Evolutionary conservation across 179 eudicot genomes (phyloP), one percentile per base, ranked within the genome.

Genomic region (Camellia oleifera): DNA sequence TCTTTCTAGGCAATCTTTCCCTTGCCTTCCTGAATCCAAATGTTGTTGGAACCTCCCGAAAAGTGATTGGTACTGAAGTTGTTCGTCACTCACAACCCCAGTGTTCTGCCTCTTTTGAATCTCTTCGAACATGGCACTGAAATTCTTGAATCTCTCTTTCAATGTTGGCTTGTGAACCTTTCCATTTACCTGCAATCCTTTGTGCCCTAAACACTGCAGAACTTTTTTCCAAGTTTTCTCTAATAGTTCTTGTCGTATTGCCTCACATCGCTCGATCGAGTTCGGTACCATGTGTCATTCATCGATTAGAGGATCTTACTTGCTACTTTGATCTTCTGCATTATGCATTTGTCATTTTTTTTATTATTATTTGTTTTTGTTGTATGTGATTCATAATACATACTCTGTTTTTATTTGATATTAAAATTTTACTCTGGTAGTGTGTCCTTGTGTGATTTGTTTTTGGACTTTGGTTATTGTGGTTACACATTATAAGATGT

Each of bases 11-110:
- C 40, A 32, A 32, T 32, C 40, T 32, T 32, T 32, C 5, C 77
- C 78, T 54, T 89, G 89, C 68, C 84, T 90, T 18, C 89, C 85
- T 0, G 83, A 77, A 0, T 88, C 88, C 77, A 93, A 86, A 57
- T 82, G 74, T 14, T 89, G 91, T 67, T 83, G 88, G 57, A 87
- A 93, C 81, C 96, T 81, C 2, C 85, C 94, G 18, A 88, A 13
- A 58, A 93, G 89, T 2, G 91, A 86, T 8, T 94, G 79, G 79
- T 92, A 93, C 56, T 87, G 90, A 10, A 93, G 88, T 78, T 94
- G 98, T 78, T 92, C 93, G 56, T 95, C 98, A 74, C 94, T 91
- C 74, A 95, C 98, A 52, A 93, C 92, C 98, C 98, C 93, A 7
- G 84, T 42, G 73, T 92, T 90, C 65, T 95, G 98, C 23, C 93